Conservation (phyloP, 768 basidiomycete species). For the Saitozyma sp. region DNA sequence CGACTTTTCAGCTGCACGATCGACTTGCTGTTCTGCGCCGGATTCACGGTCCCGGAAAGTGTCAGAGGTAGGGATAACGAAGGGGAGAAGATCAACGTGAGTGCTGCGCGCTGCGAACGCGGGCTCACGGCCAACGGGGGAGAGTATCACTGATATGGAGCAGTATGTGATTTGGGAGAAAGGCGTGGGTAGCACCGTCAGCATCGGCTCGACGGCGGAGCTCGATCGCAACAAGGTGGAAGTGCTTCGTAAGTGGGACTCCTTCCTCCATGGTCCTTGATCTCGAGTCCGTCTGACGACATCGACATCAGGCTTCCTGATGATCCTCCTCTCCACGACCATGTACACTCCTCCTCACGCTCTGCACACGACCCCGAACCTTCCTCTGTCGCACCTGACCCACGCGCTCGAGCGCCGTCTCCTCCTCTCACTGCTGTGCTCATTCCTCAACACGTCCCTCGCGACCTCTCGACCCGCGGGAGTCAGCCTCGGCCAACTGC, state of each 20-base stretch:
- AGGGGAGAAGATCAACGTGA: conserved; percentile 52
- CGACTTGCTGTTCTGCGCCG: conserved; percentile 89
- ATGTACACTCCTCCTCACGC: conserved; percentile 76
- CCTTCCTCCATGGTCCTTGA: background rate
- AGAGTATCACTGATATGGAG: conserved; percentile 3
- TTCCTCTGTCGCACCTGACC: conserved; percentile 74
- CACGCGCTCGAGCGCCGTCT: conserved; percentile 65
- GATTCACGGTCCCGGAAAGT: conserved; percentile 76
- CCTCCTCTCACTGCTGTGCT: conserved; percentile 89
- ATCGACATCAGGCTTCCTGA: conserved; percentile 60
- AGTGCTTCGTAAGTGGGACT: conserved; percentile 63
- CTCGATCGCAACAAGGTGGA: conserved; percentile 82
- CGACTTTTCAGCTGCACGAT: conserved; percentile 73
- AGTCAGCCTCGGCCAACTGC: conserved; percentile 59
- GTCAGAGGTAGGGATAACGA: conserved; percentile 29
- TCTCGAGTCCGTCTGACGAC: background rate
- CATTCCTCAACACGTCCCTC: conserved; percentile 80
- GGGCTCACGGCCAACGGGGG: no score
- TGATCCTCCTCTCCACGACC: conserved; percentile 83
- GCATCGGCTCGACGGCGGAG: conserved; percentile 63
- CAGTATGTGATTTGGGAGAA: conserved; percentile 69
- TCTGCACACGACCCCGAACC: conserved; percentile 67
- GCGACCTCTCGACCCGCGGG: conserved; percentile 23
- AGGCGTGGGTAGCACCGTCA: conserved; percentile 83
- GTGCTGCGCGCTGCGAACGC: conserved; percentile 1